Evolutionary conservation across 2,329 filamentous ascomycete species (phyloP), one percentile per base, ranked within the genome.

Genomic region (Colletotrichum sojae): DNA sequence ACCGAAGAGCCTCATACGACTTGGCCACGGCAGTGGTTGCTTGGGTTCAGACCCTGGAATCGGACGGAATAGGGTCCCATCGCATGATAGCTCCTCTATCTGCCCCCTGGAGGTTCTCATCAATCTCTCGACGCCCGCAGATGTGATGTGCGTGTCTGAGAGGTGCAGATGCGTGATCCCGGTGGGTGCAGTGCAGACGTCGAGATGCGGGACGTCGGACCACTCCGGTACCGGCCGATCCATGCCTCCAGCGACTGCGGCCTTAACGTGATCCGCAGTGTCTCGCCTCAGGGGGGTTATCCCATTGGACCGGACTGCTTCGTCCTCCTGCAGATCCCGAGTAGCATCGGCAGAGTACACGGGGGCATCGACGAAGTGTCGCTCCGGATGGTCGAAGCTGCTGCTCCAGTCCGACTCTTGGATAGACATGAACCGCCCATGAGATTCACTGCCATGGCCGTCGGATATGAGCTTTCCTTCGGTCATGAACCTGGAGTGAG

Each of bases 161-260:
- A 91, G 70, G 56, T 84, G 82, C 16, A 91, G 76, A 71, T 90
- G 88, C 0, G 88, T 89, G 53, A 90, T 73, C 3, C 82, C 83
- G 2, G 73, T 66, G 3, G 74, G 72, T 15, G 66, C 58, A 12
- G 66, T 54, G 22, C 76, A 78, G 2, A 79, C 68, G 25, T 74
- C 74, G 5, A 73, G 70, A 16, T 72, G 63, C 6, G 71, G 60
- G 31, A 72, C 53, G 36, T 71, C 65, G 20, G 61, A 27, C 43
- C 52, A 49, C 36, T 52, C 55, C 36, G 71, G 70, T 12, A 56
- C 45, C 9, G 49, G 31, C 46, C 54, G 58, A 46, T 63, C 60
- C 63, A 64, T 58, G 56, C 52, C 27, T 48, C 72, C 56, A 40
- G 64, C 52, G 39, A 70, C 49, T 52, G 54, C 31, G 57, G 66